Percentiles rank a stretch among this genome's conserved stretches.
These are phyloP conservation scores for Mrakia frigida DNA, from an alignment of 768 basidiomycete species.

Conservation along the genomic window DNA sequence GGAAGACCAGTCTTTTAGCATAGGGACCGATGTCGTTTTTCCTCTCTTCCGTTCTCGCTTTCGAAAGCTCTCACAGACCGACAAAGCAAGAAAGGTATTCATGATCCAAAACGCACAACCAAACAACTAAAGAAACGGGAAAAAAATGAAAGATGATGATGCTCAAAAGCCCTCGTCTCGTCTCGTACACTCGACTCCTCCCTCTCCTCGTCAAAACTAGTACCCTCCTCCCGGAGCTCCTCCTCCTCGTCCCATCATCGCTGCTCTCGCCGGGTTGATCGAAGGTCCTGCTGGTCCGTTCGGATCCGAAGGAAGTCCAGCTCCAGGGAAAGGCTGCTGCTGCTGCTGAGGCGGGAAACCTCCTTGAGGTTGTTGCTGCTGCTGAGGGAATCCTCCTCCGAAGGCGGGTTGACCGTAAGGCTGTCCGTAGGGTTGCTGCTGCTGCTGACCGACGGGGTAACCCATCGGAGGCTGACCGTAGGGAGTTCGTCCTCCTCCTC, in stretches of 20 bases:
- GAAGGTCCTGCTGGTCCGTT: neutral
- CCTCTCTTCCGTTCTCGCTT: too few species aligned
- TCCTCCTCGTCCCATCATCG: conserved; percentile 12
- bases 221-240: neutral
- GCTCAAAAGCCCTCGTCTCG: too few species aligned
- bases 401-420: neutral
- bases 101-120: too few species aligned
- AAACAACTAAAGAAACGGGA: too few species aligned
- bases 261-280: conserved; percentile 13
- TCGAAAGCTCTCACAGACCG: too few species aligned
- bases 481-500: neutral
- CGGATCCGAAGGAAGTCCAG: neutral
- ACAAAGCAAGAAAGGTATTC: too few species aligned
- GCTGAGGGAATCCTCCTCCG: neutral
- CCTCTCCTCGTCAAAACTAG: neutral
- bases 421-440: neutral
- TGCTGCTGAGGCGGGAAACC: neutral
- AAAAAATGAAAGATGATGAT: too few species aligned
- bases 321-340: neutral
- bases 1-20: too few species aligned
- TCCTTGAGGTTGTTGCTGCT: neutral
- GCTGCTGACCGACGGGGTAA: neutral
- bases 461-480: too few species aligned
- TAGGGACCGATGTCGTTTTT: too few species aligned
- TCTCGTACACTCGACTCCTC: too few species aligned